Evolutionary conservation across 2,329 filamentous ascomycete species (phyloP).

Genomic region (Fusarium papillatum): DNA sequence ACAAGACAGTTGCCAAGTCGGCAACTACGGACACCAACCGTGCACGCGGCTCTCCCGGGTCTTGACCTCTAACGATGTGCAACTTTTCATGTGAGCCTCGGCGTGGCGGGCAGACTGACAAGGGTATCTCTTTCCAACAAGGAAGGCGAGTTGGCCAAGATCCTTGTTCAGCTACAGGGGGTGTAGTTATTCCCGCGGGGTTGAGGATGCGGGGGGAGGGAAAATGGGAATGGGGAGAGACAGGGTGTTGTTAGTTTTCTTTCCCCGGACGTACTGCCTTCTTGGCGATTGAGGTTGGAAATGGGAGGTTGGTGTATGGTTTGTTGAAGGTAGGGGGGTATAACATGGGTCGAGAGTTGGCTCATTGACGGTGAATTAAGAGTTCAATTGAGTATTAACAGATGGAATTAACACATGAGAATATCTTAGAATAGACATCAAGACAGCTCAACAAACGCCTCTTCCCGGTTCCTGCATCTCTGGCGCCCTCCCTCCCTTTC

Average conservation of each 20-base stretch:
- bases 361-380: not conserved
- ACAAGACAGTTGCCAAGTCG: constrained; percentile 30
- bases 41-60: not conserved
- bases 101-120: constrained; percentile 37
- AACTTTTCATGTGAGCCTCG: constrained; percentile 39
- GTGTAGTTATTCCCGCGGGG: constrained; percentile 19
- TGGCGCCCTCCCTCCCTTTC: constrained; percentile 10
- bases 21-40: constrained; percentile 28
- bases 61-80: not conserved
- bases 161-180: constrained; percentile 17
- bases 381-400: not conserved
- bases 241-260: not conserved
- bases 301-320: constrained; percentile 10
- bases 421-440: not conserved
- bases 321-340: not conserved
- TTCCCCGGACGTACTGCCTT: constrained; percentile 29
- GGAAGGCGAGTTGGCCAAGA: constrained; percentile 35
- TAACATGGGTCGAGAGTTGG: not conserved
- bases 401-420: not conserved
- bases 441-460: not conserved
- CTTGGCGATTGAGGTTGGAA: not conserved
- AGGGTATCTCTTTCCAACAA: constrained; percentile 25
- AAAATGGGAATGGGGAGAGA: constrained; percentile 22
- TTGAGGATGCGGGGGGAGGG: constrained; percentile 40
- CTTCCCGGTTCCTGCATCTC: constrained; percentile 29